phyloP scores from a whole-genome alignment of 345 rosid species.

The Acer negundo region DNA sequence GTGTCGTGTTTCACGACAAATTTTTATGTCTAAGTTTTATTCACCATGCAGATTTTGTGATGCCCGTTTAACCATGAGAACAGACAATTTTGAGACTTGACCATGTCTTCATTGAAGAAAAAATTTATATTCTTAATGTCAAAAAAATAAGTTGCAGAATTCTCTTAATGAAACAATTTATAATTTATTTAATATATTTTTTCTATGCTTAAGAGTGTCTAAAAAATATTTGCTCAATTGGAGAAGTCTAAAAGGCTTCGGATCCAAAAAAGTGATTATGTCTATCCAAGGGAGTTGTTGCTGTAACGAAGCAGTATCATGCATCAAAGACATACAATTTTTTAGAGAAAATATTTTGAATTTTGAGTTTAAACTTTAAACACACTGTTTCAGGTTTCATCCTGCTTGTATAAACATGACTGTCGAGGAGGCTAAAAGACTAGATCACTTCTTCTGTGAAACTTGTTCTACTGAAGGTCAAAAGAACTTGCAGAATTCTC shows the following conservation, averaged over 20 bases:
- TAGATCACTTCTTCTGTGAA: conserved; percentile 86
- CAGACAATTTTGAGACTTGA: no score
- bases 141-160: no score
- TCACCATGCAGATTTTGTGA: no score
- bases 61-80: no score
- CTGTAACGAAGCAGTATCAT: neutral
- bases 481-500: conserved; percentile 61
- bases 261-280: neutral
- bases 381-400: conserved; percentile 85
- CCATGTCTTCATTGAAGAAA: no score
- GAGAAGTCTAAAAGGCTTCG: neutral
- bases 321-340: conserved; percentile 16
- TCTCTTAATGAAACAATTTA: no score
- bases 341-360: conserved; percentile 15
- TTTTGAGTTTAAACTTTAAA: conserved; percentile 12
- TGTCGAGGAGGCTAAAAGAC: conserved; percentile 76
- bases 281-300: neutral
- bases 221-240: neutral
- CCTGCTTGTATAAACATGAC: conserved; percentile 95
- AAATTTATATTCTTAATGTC: no score
- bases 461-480: conserved; percentile 72
- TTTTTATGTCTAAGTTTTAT: no score
- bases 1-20: no score
- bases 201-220: neutral
- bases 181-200: neutral